A percentile compares a stretch with the other conserved stretches of the same genome.
phyloP scores from a whole-genome alignment of 108 stramenopile genomes.

The Cyclotella distinguenda region DNA sequence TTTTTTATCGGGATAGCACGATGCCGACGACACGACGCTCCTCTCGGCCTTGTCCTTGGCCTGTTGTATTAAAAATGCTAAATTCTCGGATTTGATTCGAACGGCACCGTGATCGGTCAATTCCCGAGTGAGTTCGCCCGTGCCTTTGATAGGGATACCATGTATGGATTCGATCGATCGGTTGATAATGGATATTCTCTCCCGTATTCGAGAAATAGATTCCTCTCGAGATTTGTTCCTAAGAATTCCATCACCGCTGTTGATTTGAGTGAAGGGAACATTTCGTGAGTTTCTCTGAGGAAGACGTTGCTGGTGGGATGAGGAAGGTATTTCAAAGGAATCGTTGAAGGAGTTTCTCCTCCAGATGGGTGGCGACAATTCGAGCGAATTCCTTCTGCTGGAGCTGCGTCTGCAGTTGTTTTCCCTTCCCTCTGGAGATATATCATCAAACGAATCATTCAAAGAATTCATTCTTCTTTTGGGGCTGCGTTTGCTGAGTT shows the following conservation, averaged over 20 bases:
- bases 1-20: not conserved
- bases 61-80: not conserved
- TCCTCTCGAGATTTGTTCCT: no score
- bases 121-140: not conserved
- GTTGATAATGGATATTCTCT: no score
- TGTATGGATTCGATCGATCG: not conserved
- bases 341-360: constrained; percentile 4
- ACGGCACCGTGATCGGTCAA: not conserved
- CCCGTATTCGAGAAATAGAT: no score
- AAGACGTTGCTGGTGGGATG: not conserved
- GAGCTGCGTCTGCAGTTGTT: no score
- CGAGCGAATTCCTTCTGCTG: no score
- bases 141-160: not conserved
- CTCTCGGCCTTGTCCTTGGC: not conserved
- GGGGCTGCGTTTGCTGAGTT: no score
- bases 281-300: not conserved
- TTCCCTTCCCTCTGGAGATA: no score
- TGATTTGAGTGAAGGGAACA: not conserved
- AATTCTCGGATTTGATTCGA: not conserved
- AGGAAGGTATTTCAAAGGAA: not conserved
- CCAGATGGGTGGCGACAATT: not conserved
- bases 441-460: no score
- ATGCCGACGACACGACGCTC: not conserved
- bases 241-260: no score
- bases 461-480: no score